phyloP scores from a whole-genome alignment of 2,329 filamentous ascomycete species.

The Xylariaceae sp. region DNA sequence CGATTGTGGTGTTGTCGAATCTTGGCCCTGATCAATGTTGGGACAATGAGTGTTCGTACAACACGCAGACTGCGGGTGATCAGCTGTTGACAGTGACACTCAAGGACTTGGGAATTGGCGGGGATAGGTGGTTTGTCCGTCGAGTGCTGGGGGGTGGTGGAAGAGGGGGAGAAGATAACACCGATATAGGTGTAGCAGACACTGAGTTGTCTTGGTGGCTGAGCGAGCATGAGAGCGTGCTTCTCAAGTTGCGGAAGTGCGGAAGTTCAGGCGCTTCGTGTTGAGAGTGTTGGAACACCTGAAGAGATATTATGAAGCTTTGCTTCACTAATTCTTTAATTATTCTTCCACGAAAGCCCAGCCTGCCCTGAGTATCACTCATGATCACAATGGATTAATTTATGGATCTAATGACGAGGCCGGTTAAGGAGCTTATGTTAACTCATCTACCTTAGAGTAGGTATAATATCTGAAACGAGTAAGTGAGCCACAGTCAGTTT shows the following conservation, averaged over 20 bases:
- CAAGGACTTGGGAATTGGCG: background rate
- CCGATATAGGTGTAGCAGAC: conserved; percentile 3
- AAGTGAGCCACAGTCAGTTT: too few species aligned
- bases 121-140: conserved; percentile 1
- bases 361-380: too few species aligned
- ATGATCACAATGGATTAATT: too few species aligned
- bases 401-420: too few species aligned
- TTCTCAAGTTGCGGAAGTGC: conserved; percentile 3
- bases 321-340: too few species aligned
- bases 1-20: conserved; percentile 2
- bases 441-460: too few species aligned
- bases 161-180: conserved; percentile 5
- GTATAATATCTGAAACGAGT: too few species aligned
- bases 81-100: background rate
- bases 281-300: background rate
- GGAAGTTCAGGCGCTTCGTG: conserved; percentile 4
- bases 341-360: too few species aligned
- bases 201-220: background rate
- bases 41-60: conserved; percentile 3
- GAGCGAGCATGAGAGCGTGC: conserved; percentile 12
- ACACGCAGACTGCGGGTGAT: background rate
- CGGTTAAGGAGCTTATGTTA: too few species aligned
- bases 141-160: conserved; percentile 1
- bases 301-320: too few species aligned
- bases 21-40: conserved; percentile 1